Base-by-base conservation (phyloP, 495 filamentous ascomycete genomes). In the Podospora appendiculata region DNA sequence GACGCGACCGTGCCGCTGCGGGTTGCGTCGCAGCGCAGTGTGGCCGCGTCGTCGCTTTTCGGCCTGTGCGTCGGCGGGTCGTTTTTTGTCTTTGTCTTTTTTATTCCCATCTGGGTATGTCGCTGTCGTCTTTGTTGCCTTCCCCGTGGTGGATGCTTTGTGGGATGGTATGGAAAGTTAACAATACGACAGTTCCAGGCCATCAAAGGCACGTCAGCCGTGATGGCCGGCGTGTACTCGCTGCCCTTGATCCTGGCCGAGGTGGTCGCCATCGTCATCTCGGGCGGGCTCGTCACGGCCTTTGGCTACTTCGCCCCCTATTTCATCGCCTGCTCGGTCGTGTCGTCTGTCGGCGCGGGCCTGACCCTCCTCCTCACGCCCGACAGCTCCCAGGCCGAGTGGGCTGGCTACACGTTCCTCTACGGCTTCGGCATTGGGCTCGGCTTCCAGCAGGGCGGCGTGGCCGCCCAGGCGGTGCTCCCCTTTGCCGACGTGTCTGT, bases 221-320 rank as follows among this genome's bases (percentile, higher is more conserved):
- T 76, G 3, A 71, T 78, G 39, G 84, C 82, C 3, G 86, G 86
- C 16, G 81, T 88, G 59, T 75, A 77, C 54, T 81, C 75, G 25
- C 63, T 89, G 9, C 85, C 86, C 0, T 64, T 82, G 57, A 76
- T 89, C 42, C 69, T 88, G 9, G 64, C 61, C 8, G 66, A 82
- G 1, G 77, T 83, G 13, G 40, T 85, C 11, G 63, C 70, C 36
- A 73, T 76, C 13, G 75, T 88, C n/a, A 34, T 80, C 1, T 56
- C 71, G 4, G 81, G 84, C 6, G 40, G 11, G 10, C 34, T 32
- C 4, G 53, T 59, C 8, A 51, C 49, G 0, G 41, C n/a, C 4
- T 8, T 53, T 35, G 57, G 57, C 12, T 56, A 59, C 11, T 59
- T 46, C 10, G 48, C 53, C 33, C 53, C 82, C 13, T 53, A 58